phyloP scores from a whole-genome alignment of 179 eudicot species.

The Corrigiola litoralis region DNA sequence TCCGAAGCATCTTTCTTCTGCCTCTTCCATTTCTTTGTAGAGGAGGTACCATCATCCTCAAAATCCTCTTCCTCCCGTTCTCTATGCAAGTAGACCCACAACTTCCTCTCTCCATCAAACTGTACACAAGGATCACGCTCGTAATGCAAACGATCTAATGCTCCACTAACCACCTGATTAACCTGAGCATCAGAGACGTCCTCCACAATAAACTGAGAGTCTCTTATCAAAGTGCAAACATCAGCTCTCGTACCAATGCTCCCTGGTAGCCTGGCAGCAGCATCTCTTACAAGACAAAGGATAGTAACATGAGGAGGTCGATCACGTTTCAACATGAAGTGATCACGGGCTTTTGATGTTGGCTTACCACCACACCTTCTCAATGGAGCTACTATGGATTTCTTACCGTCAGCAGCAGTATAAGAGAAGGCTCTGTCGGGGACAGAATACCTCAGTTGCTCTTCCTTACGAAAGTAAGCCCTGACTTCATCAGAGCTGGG shows the following conservation, averaged over 20 bases:
- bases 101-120: slow-evolving; percentile 65
- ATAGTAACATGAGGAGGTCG: slow-evolving; percentile 92
- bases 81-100: slow-evolving; percentile 95
- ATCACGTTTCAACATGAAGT: slow-evolving; percentile 74
- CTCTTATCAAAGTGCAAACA: slow-evolving; percentile 81
- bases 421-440: slow-evolving; percentile 88
- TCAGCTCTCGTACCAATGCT: slow-evolving; percentile 91
- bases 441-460: slow-evolving; percentile 66
- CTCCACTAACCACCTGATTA: slow-evolving; percentile 92
- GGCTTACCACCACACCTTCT: slow-evolving; percentile 94
- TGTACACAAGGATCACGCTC: slow-evolving; percentile 95
- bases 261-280: slow-evolving; percentile 88
- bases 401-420: slow-evolving; percentile 93
- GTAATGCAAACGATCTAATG: slow-evolving; percentile 92
- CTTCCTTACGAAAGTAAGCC: slow-evolving; percentile 72
- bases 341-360: slow-evolving; percentile 80
- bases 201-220: slow-evolving; percentile 82
- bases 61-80: slow-evolving; percentile 93
- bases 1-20: slow-evolving; percentile 80
- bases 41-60: slow-evolving; percentile 83
- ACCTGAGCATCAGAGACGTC: slow-evolving; percentile 69
- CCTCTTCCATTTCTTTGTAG: slow-evolving; percentile 80
- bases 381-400: slow-evolving; percentile 88
- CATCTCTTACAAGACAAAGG: slow-evolving; percentile 94
- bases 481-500: slow-evolving; percentile 75